A percentile compares a stretch with the other conserved stretches of the same genome.
Conservation (phyloP, 176 grass and related monocot species). For the Poa pratensis region DNA sequence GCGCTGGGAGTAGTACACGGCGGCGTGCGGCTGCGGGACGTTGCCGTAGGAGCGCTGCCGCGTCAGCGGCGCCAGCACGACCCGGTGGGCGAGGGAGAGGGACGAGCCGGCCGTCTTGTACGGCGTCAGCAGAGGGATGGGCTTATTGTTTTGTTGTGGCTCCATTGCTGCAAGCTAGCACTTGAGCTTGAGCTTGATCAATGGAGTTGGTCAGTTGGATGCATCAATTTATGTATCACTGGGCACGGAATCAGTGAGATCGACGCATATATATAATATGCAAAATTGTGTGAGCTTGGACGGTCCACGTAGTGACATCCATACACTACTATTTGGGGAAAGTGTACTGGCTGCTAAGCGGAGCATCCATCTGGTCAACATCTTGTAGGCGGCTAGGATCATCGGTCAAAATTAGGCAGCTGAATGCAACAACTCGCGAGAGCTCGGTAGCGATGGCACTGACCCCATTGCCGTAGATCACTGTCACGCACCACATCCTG, state of each 20-base stretch:
- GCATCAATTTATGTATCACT: neutral
- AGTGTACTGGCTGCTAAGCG: neutral
- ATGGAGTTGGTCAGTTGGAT: neutral
- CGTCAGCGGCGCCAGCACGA: no score
- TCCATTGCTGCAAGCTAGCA: neutral
- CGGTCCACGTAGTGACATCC: neutral
- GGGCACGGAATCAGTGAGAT: neutral
- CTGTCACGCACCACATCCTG: no score
- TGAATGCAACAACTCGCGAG: neutral
- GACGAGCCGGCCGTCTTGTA: slow-evolving; percentile 49
- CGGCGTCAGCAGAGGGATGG: slow-evolving; percentile 42
- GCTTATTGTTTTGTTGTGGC: neutral
- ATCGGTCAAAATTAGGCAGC: no score
- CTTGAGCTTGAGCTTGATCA: neutral
- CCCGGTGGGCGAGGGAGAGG: slow-evolving; percentile 42
- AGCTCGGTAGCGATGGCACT: neutral
- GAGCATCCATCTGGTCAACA: neutral
- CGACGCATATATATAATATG: no score
- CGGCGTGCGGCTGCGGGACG: no score
- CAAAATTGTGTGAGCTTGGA: neutral
- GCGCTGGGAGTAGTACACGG: no score
- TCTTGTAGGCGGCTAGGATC: no score
- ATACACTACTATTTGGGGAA: neutral
- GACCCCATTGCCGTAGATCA: no score
- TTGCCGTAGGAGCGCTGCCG: no score